phyloP scores from a whole-genome alignment of 257 asterid genomes.

The Anisodus acutangulus region DNA sequence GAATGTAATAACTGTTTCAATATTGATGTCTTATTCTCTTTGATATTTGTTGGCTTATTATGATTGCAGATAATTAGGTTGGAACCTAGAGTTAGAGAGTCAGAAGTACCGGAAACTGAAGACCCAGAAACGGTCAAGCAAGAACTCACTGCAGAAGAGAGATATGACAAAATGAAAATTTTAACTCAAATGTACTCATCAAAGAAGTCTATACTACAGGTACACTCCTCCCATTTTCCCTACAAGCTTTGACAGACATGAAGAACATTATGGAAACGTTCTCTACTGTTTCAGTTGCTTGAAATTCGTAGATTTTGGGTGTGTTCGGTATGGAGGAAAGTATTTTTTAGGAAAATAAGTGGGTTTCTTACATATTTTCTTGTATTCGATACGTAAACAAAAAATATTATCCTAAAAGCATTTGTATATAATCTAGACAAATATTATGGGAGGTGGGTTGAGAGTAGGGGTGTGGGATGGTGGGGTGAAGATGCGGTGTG shows the following conservation, averaged over 20 bases:
- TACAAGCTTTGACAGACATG: not conserved
- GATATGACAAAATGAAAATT: constrained; percentile 34
- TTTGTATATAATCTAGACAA: too few species aligned
- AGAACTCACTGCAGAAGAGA: constrained; percentile 52
- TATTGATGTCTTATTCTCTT: not conserved
- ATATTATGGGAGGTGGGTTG: too few species aligned
- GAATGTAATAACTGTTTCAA: not conserved
- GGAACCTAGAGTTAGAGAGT: constrained; percentile 59
- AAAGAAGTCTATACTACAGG: constrained; percentile 57
- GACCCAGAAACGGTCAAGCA: constrained; percentile 41
- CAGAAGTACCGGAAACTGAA: constrained; percentile 44
- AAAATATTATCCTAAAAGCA: too few species aligned
- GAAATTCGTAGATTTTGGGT: not conserved
- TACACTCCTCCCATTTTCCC: constrained; percentile 26
- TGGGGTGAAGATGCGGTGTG: too few species aligned
- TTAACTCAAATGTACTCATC: constrained; percentile 45
- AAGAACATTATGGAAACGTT: not conserved
- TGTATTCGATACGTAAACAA: too few species aligned
- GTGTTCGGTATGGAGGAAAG: too few species aligned
- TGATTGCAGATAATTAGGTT: constrained; percentile 70
- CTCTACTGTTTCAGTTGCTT: constrained; percentile 13
- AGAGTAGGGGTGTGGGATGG: too few species aligned
- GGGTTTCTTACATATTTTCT: too few species aligned
- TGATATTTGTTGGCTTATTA: constrained; percentile 11
- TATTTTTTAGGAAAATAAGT: too few species aligned